Evolutionary conservation across 805 yeast genomes (phyloP).

Genomic region (Torulaspora microellipsoides): DNA sequence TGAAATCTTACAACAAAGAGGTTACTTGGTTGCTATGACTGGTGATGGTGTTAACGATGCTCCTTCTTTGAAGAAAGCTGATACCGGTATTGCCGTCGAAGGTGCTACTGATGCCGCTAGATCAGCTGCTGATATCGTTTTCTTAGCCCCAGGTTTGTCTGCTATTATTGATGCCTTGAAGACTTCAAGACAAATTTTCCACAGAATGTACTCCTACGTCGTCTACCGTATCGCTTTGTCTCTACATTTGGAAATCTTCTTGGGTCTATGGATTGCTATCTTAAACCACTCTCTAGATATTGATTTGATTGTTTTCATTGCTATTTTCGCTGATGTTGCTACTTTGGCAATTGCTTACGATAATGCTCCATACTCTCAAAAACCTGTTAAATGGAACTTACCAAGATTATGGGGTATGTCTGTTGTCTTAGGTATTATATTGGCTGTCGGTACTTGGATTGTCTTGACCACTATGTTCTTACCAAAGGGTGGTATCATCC

Average conservation of each 20-base stretch:
- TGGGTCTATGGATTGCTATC: conserved; percentile 96
- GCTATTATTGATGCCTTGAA: conserved; percentile 92
- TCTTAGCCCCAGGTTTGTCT: conserved; percentile 92
- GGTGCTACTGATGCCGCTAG: conserved; percentile 97
- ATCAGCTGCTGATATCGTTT: conserved; percentile 95
- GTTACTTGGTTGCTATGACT: conserved; percentile 97
- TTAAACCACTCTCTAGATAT: conserved; percentile 81
- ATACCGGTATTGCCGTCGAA: conserved; percentile 96
- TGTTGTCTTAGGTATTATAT: conserved; percentile 73
- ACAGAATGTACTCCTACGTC: conserved; percentile 97
- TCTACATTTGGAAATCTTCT: conserved; percentile 87
- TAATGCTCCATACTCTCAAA: conserved; percentile 90
- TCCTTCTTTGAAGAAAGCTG: conserved; percentile 95
- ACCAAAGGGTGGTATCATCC: conserved; percentile 89
- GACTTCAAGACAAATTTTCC: conserved; percentile 96
- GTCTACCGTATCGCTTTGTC: conserved; percentile 97
- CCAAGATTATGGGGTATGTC: conserved; percentile 98
- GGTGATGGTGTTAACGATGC: conserved; percentile 99
- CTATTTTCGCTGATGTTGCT: conserved; percentile 96
- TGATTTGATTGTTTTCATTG: conserved; percentile 92
- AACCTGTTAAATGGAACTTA: conserved; percentile 94
- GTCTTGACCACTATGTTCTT: conserved; percentile 90
- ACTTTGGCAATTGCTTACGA: conserved; percentile 96
- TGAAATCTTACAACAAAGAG: conserved; percentile 91
- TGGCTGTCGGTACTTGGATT: conserved; percentile 93